phyloP scores from a whole-genome alignment of 2,329 filamentous ascomycete species.

The Cadophora sp. region DNA sequence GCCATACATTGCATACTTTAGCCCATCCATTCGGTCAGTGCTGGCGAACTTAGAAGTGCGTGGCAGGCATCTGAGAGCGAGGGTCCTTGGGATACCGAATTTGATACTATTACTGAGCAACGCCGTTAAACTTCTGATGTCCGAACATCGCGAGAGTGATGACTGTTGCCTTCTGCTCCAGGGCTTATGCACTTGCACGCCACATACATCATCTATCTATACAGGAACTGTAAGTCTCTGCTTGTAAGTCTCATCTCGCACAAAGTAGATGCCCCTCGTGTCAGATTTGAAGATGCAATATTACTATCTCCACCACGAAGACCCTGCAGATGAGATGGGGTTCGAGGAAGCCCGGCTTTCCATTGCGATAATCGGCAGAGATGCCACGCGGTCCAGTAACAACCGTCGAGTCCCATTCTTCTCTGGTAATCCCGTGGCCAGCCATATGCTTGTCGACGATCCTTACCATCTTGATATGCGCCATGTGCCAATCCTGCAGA shows the following conservation, averaged over 20 bases:
- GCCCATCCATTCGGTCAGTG: neutral
- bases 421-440: neutral
- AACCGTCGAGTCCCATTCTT: neutral
- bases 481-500: neutral
- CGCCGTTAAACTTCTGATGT: no score
- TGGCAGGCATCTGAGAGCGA: neutral
- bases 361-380: neutral
- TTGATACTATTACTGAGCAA: no score
- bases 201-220: slow-evolving; percentile 1
- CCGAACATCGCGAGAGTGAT: neutral
- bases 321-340: slow-evolving; percentile 13
- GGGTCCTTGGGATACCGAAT: no score
- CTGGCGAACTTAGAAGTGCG: neutral
- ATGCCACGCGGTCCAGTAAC: neutral
- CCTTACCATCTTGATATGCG: neutral
- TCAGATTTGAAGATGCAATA: neutral
- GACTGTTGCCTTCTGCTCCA: neutral
- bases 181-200: neutral
- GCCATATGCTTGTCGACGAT: neutral
- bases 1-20: neutral
- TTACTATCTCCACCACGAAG: neutral
- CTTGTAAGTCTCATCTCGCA: neutral
- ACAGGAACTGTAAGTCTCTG: neutral
- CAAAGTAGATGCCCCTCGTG: neutral
- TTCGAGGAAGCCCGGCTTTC: neutral